phyloP scores from a whole-genome alignment of 495 filamentous ascomycete species.

The Penicillium riverlandense region DNA sequence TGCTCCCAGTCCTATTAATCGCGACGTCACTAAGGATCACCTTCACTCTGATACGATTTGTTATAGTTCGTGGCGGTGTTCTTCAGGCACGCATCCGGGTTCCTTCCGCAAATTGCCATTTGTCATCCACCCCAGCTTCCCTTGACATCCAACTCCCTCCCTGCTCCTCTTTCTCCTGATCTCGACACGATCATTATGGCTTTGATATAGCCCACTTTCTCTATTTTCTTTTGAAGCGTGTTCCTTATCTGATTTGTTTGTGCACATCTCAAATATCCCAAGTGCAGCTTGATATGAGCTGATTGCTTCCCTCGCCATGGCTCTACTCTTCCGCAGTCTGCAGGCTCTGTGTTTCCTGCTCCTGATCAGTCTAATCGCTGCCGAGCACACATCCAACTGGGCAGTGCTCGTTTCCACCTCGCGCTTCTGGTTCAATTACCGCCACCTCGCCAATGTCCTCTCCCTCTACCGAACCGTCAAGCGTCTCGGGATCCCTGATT shows the following conservation, averaged over 20 bases:
- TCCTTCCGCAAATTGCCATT: background rate
- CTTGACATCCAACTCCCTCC: background rate
- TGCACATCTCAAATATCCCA: too few relatives aligned
- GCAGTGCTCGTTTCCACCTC: slow-evolving; percentile 97
- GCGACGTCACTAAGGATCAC: too few relatives aligned
- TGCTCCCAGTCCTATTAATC: too few relatives aligned
- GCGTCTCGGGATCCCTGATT: slow-evolving; percentile 94
- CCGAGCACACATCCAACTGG: slow-evolving; percentile 97
- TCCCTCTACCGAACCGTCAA: slow-evolving; percentile 98
- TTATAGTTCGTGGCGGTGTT: too few relatives aligned
- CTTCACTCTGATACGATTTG: too few relatives aligned
- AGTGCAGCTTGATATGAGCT: background rate
- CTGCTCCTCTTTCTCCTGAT: background rate
- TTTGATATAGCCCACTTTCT: slow-evolving; percentile 1
- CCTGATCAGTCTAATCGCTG: slow-evolving; percentile 36
- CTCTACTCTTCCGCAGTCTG: slow-evolving; percentile 18
- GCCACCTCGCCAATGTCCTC: slow-evolving; percentile 94
- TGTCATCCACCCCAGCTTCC: background rate
- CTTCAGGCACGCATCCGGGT: background rate
- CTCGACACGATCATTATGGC: slow-evolving; percentile 3
- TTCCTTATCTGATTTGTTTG: too few relatives aligned
- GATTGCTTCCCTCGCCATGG: slow-evolving; percentile 15
- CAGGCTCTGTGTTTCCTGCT: slow-evolving; percentile 36
- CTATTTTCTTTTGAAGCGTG: background rate
- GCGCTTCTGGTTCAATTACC: slow-evolving; percentile 99